Evolutionary conservation across 2,329 filamentous ascomycete genomes (phyloP), one percentile per base, ranked within the genome.

Genomic region (Fusarium vanettenii): DNA sequence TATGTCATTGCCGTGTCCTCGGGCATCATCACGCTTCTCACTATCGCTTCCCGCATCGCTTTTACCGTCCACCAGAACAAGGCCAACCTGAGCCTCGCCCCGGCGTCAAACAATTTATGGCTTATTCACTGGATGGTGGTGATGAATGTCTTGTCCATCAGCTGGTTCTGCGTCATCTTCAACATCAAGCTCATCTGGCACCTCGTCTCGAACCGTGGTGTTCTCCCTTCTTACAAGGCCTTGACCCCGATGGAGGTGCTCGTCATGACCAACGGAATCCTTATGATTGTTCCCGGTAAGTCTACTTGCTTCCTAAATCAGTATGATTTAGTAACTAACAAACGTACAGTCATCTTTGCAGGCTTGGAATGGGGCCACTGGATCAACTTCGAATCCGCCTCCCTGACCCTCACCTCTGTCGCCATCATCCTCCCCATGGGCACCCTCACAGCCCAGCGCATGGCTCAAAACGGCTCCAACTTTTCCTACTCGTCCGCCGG

Each of bases 101-200:
- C 82, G 0, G 76, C 83, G 1, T 61, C 69, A 0, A 62, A 59
- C 13, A 75, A 77, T n/a, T 80, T 73, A 29, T 86, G 85, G 84
- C 74, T 87, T 10, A 79, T 83, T 4, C 75, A 85, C 61, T 79
- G 80, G 33, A 83, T 83, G 31, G 79, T 85, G 31, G 81, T 85
- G 39, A 78, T 83, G 57, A 85, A 84, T n/a, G 81, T 82, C 20
- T 70, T 82, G 13, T 85, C 84, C 18, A 85, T 87, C 37, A 84
- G 82, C 69, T 90, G 87, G 85, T 90, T 89, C 81, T 89, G 87
- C 75, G 85, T 86, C 43, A 74, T 90, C 39, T 91, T 91, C 82
- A 89, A 89, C 77, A 72, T 84, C 65, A 86, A 89, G 66, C 82
- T 90, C 11, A 78, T 86, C 60, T 74, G 81, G 22, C 89, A 90